Evolutionary conservation across 1,284 basidiomycete genomes (phyloP), one percentile per base, ranked within the genome.

Genomic region (Cutaneotrichosporon sp.): DNA sequence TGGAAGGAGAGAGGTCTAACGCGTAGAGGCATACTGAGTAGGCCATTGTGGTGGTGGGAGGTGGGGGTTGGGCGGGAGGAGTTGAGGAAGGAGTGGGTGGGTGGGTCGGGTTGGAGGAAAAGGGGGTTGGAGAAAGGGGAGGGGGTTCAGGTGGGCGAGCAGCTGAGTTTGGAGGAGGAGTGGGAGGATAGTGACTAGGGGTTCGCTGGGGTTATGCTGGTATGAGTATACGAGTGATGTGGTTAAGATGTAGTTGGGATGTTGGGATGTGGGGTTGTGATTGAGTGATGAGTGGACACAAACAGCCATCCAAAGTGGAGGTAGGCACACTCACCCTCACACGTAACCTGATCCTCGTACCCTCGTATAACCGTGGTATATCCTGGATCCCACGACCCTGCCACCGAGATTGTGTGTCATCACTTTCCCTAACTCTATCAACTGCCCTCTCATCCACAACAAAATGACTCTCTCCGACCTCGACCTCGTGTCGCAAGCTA

Each of bases 1-100:
- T 96, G 47, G 91, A 88, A 60, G 89, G 86, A 3, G 91, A 94
- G 55, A 90, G 83, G 82, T 97, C 94, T 72, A 97, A 82, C 74
- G 92, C 84, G 75, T 92, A 97, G 18, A 78, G 72, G 4, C 73
- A 70, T 36, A 78, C 66, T 11, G 74, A 77, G 65, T 77, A 81
- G 0, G 78, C 78, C 49, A 55, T 50, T 55, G 47, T 32, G 51
- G 13, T 50, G 55, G 56, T 32, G 51, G 13, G 22, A 10, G 14
- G 34, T n/a, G n/a, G n/a, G n/a, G n/a, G n/a, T n/a, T n/a, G n/a
- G 55, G 56, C 21, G 51, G 13, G 22, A 10, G 14, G 34, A 36
- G 34, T 36, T 16, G 26, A 16, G 22, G 16, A 26, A 10, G 22
- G 22, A 32, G 26, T 31, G 30, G 21, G 40, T 1, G 40, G 14